These are phyloP conservation scores for Dionaea muscipula DNA, from an alignment of 179 eudicot species.

Conservation along the genomic window DNA sequence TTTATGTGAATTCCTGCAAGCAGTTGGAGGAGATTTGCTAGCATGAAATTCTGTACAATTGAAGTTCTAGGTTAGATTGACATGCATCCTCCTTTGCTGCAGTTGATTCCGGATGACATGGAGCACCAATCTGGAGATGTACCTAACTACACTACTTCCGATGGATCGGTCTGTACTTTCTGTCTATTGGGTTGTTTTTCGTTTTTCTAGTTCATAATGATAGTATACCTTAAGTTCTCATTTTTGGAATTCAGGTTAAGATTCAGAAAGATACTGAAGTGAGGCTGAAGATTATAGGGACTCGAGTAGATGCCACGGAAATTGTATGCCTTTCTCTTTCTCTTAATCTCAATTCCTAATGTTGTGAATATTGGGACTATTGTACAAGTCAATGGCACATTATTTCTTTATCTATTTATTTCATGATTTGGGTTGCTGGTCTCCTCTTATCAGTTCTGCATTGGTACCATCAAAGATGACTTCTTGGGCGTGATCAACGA, in stretches of 20 bases:
- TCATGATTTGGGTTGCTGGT: background rate
- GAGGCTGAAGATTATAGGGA: conserved; percentile 84
- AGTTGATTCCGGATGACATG: conserved; percentile 98
- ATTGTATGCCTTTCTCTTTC: conserved; percentile 38
- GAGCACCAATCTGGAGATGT: conserved; percentile 90
- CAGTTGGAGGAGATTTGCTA: too few relatives aligned
- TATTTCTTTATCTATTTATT: too few relatives aligned
- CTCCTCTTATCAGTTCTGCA: conserved; percentile 55
- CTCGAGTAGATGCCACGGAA: conserved; percentile 97
- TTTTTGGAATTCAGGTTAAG: conserved; percentile 44
- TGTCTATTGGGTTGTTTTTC: background rate
- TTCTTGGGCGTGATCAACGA: conserved; percentile 82
- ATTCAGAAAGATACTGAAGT: conserved; percentile 95
- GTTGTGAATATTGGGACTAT: background rate
- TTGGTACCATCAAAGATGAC: conserved; percentile 87
- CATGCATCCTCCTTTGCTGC: conserved; percentile 6
- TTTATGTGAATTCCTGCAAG: too few relatives aligned
- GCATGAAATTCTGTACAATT: background rate
- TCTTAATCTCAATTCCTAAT: background rate
- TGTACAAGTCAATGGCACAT: too few relatives aligned
- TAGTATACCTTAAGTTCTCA: background rate
- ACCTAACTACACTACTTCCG: conserved; percentile 82
- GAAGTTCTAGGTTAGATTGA: too few relatives aligned
- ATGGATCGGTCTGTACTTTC: conserved; percentile 64
- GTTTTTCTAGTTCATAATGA: background rate